Evolutionary conservation across 2,329 filamentous ascomycete species (phyloP).

Genomic region (Neoarthrinium moseri): DNA sequence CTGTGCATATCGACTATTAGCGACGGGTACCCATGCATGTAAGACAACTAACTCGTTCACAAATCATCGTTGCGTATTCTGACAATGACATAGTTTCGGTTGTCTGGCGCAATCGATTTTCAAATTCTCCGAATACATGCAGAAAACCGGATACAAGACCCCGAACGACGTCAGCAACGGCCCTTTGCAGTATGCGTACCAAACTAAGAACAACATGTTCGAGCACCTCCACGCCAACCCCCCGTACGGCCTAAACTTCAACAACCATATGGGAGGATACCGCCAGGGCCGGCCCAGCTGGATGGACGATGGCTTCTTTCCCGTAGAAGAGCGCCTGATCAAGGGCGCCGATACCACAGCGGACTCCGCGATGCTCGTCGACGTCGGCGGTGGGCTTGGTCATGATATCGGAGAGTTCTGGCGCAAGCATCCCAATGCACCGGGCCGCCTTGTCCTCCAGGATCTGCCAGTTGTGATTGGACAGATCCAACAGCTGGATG

Average conservation of each 20-base stretch:
- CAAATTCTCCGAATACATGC: slow-evolving; percentile 30
- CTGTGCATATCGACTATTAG: no score
- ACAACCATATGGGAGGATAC: slow-evolving; percentile 36
- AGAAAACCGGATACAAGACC: slow-evolving; percentile 25
- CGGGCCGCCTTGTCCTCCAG: slow-evolving; percentile 20
- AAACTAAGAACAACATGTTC: slow-evolving; percentile 32
- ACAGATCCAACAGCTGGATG: slow-evolving; percentile 23
- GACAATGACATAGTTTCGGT: no score
- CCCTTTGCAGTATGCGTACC: slow-evolving; percentile 35
- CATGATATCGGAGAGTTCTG: slow-evolving; percentile 19
- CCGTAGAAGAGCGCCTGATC: slow-evolving; percentile 7
- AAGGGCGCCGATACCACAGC: no score
- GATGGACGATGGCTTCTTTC: slow-evolving; percentile 29
- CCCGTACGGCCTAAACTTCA: slow-evolving; percentile 31
- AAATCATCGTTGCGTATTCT: no score
- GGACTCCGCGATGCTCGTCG: slow-evolving; percentile 18
- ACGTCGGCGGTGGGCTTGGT: slow-evolving; percentile 21
- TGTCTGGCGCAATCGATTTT: no score
- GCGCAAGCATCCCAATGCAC: slow-evolving; percentile 11
- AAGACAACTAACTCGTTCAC: no score
- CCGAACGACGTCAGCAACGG: slow-evolving; percentile 27
- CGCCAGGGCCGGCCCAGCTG: slow-evolving; percentile 34
- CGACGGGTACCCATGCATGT: no score
- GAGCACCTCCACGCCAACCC: slow-evolving; percentile 34
- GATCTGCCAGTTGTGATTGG: slow-evolving; percentile 18